Base-by-base conservation (phyloP, 1,284 basidiomycete species). In the Melampsora larici-populina region DNA sequence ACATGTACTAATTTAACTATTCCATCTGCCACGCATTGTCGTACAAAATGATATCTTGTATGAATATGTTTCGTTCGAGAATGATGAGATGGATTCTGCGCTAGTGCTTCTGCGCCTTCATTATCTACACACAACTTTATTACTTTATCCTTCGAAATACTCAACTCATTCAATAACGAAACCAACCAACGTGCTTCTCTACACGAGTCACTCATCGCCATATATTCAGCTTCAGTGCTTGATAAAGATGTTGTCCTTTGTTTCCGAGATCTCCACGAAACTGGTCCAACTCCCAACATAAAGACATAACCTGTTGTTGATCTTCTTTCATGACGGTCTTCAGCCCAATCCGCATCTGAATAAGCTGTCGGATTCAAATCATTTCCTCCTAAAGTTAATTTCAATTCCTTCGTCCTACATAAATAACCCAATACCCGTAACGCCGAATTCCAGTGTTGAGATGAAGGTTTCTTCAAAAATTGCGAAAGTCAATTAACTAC, bases 1-100 rank as follows among this genome's bases (percentile, higher is more conserved):
- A 65, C 63, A 65, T 65, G 36, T 17, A 17, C 33, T 1, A 65
- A n/a, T 65, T 65, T 65, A 21, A 65, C 63, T 0, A 83, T 71
- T 1, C 81, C 80, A 0, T 79, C 62, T 40, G 36, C 33, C 7
- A 60, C 29, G 13, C 69, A 70, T 13, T 70, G 8, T 0, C 68
- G 21, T n/a, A n/a, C n/a, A n/a, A n/a, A n/a, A n/a, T n/a, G n/a
- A n/a, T n/a, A n/a, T n/a, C n/a, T n/a, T n/a, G 65, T 31, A 18
- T 78, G 21, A 17, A 72, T 63, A n/a, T 72, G 70, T 48, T 64
- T 72, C 1, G 70, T 62, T 21, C 21, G 26, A 15, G 26, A n/a
- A 33, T 43, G 62, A 29, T 72, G 33, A 21, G 31, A 18, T 2
- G 63, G 29, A 64, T 33, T 40, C 21, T 63, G 33, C 2, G 70